Conservation (phyloP, 768 basidiomycete species). For the Russula griseocarnosa region DNA sequence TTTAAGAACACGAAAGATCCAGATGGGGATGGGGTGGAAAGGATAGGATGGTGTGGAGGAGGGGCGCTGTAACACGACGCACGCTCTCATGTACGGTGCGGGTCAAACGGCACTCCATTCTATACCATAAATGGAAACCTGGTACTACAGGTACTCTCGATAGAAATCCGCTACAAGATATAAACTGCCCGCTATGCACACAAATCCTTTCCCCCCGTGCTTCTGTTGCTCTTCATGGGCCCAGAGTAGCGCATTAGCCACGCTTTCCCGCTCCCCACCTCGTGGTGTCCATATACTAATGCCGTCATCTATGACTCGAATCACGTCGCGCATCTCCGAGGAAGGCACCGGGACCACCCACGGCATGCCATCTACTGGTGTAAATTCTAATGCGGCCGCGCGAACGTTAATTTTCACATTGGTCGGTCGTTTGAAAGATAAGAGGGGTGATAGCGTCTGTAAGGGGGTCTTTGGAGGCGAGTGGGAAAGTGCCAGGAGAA, state of each 20-base stretch:
- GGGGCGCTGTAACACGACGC: not conserved
- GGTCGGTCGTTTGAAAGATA: conserved; percentile 39
- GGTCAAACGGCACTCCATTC: not conserved
- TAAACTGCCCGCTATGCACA: conserved; percentile 84
- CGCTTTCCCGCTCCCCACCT: conserved; percentile 34
- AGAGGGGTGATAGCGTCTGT: conserved; percentile 65
- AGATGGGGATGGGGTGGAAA: not conserved
- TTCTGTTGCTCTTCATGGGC: conserved; percentile 23
- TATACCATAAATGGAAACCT: conserved; percentile 7
- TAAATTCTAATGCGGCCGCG: conserved; percentile 60
- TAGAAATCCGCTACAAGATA: conserved; percentile 96
- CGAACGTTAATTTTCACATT: conserved; percentile 35
- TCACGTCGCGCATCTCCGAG: conserved; percentile 46
- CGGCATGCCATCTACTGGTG: conserved; percentile 86
- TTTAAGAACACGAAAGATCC: not conserved
- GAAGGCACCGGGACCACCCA: conserved; percentile 75
- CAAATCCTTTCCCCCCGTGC: conserved; percentile 39
- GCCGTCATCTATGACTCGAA: conserved; percentile 42
- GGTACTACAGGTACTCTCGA: conserved; percentile 35
- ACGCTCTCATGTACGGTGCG: not conserved
- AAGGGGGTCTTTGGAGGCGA: conserved; percentile 80
- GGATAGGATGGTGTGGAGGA: not conserved
- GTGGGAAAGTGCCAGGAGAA: conserved; percentile 76
- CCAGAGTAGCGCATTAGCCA: conserved; percentile 52
- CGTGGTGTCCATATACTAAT: conserved; percentile 46